Base-by-base conservation (phyloP, 176 grass and related monocot species). In the Oryza coarctata region DNA sequence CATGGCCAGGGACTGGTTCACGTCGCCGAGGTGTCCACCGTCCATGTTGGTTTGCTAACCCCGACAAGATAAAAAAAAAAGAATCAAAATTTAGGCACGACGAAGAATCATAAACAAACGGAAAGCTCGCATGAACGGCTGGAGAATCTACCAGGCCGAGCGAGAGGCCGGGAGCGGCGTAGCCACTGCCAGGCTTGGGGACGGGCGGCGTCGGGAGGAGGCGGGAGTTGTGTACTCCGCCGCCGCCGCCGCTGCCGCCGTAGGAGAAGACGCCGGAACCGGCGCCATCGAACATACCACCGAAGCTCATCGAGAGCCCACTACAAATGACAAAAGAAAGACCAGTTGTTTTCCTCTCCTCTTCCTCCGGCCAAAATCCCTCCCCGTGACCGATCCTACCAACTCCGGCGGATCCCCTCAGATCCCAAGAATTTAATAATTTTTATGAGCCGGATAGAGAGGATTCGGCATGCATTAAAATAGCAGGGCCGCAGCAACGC, bases 231-330 rank as follows among this genome's bases (percentile, higher is more conserved):
- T 90, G 80, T 2, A 43, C 49, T 15, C 49, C 18, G 20, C 68
- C 78, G 15, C 44, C 79, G 7, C 47, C 76, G 50, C 70, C 91
- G 32, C 7, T 65, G 27, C 80, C 38, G 39, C 85, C 88, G 83
- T 93, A 94, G 65, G 88, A 80, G 77, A 91, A 86, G 61, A 88
- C 88, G 70, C 92, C 92, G 64, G 90, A 89, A 70, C 90, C 80
- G 86, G 73, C 72, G 65, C 91, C 85, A 32, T 97, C 90, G 76
- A 94, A 94, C 90, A 97, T 94, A 10, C 92, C 90, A 34, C 92
- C 95, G 89, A 98, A 94, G 81, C 89, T 98, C 95, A 94, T 98
- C 82, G 22, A 60, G 45, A 71, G 63, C n/a, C 4, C n/a, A 36
- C 29, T 31, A 45, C 1, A 22, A 52, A 30, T 29, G 39, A 68